Conservation (phyloP, 192 early-diverging fungal genomes). For the Paraglomus brasilianum region DNA sequence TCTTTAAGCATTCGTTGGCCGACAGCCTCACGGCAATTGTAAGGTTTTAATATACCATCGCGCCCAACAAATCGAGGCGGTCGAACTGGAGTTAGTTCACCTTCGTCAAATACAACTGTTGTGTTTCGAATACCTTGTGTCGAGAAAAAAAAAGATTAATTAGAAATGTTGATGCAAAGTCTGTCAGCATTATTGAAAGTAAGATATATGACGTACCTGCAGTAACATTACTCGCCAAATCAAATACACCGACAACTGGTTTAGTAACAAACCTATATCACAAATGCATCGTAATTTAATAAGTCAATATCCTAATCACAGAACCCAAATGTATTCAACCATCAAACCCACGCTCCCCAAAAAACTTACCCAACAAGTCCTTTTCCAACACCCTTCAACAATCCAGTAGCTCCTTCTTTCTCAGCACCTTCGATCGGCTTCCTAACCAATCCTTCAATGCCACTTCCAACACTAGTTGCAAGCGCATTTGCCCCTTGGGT, state of each 20-base stretch:
- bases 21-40: conserved; percentile 72
- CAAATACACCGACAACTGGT: conserved; percentile 93
- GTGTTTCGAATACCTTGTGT: conserved; percentile 83
- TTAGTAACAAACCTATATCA: conserved; percentile 78
- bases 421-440: conserved; percentile 83
- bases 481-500: conserved; percentile 84
- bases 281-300: neutral
- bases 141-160: neutral
- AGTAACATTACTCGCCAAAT: conserved; percentile 90
- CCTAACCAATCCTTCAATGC: conserved; percentile 80
- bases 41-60: conserved; percentile 81
- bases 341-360: neutral
- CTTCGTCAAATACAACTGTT: conserved; percentile 82
- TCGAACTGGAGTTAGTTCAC: conserved; percentile 80
- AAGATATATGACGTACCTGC: conserved; percentile 53
- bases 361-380: conserved; percentile 84
- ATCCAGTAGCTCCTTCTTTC: conserved; percentile 87
- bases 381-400: conserved; percentile 93
- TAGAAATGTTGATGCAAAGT: conserved; percentile 24
- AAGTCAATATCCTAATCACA: neutral
- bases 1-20: conserved; percentile 87
- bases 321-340: too few species aligned
- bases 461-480: conserved; percentile 79
- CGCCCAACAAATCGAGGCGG: conserved; percentile 82
- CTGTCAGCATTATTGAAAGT: neutral